Conservation (phyloP, 2,329 filamentous ascomycete genomes). For the Phoma herbarum region DNA sequence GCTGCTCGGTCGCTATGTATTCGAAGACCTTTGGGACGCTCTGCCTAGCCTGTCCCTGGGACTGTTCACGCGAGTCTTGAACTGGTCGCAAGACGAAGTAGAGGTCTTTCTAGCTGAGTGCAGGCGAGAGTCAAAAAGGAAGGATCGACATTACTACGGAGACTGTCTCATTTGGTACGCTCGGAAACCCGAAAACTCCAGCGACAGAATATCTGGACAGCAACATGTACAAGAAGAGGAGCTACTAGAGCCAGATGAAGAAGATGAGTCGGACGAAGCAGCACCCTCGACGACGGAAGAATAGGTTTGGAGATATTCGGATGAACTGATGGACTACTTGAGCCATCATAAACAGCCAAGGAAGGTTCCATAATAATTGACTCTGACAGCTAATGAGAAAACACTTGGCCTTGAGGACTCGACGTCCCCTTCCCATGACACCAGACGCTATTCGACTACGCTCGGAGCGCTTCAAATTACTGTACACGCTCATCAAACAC, state of each 20-base stretch:
- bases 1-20: conserved; percentile 37
- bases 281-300: neutral
- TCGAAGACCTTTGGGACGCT: conserved; percentile 41
- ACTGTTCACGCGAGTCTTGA: conserved; percentile 41
- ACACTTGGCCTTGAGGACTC: too few relatives aligned
- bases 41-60: conserved; percentile 37
- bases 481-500: too few relatives aligned
- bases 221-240: conserved; percentile 35
- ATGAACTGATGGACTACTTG: neutral
- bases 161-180: conserved; percentile 40
- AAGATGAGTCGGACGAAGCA: neutral
- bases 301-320: neutral
- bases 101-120: conserved; percentile 42
- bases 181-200: conserved; percentile 27
- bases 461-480: neutral
- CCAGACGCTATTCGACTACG: neutral
- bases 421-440: too few relatives aligned
- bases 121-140: conserved; percentile 37
- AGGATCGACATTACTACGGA: conserved; percentile 39
- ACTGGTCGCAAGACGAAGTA: conserved; percentile 40
- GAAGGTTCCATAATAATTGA: neutral
- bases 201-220: neutral
- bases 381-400: neutral
- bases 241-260: conserved; percentile 35
- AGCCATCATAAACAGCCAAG: neutral